Conservation (phyloP, 495 filamentous ascomycete genomes). For the Echria macrotheca region DNA sequence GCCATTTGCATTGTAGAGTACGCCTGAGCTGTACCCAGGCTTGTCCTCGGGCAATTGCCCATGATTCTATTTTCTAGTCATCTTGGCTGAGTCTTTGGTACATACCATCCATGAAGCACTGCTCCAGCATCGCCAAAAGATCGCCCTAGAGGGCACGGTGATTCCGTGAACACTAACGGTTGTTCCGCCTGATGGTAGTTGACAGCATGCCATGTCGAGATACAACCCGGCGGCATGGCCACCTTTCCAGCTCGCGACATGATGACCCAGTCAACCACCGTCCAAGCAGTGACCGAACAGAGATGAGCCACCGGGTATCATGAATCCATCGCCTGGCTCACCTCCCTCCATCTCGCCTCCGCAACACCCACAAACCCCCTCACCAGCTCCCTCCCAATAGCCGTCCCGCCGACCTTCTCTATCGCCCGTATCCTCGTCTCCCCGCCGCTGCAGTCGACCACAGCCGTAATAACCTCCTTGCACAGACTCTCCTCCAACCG, state of each 20-base stretch:
- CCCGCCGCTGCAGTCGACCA: slow-evolving; percentile 57
- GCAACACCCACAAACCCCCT: slow-evolving; percentile 35
- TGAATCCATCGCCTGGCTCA: slow-evolving; percentile 20
- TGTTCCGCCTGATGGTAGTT: too few species aligned
- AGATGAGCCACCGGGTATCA: neutral
- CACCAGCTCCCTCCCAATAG: slow-evolving; percentile 35
- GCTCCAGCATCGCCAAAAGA: too few species aligned
- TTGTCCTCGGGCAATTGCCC: too few species aligned
- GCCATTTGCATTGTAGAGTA: too few species aligned
- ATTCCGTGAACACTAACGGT: too few species aligned
- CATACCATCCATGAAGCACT: too few species aligned
- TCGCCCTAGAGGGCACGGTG: too few species aligned
- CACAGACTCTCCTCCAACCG: slow-evolving; percentile 80
- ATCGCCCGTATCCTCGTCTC: slow-evolving; percentile 59
- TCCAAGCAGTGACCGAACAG: neutral
- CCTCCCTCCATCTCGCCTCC: slow-evolving; percentile 38
- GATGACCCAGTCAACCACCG: neutral
- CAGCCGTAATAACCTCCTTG: slow-evolving; percentile 64
- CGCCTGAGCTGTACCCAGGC: too few species aligned
- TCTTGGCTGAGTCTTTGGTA: too few species aligned
- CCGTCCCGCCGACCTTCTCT: slow-evolving; percentile 75
- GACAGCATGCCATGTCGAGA: neutral
- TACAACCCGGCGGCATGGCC: neutral
- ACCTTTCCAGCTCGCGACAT: neutral
- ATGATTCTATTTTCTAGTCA: too few species aligned